These are phyloP conservation scores for Colletotrichum simmondsii DNA, from an alignment of 2,329 filamentous ascomycete species.

Conservation along the genomic window DNA sequence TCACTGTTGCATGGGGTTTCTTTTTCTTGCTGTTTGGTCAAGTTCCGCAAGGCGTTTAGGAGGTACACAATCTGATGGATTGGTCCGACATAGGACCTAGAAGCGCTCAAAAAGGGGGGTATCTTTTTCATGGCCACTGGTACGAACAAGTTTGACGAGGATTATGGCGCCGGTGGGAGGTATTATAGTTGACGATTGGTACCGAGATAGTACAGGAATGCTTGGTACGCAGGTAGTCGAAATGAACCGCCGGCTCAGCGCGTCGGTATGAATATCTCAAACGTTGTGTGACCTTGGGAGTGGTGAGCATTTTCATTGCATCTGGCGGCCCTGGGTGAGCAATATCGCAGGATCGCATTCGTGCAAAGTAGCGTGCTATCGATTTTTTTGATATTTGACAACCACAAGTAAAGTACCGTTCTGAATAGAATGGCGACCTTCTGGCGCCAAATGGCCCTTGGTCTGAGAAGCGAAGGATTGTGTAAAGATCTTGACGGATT, in stretches of 20 bases:
- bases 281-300: background rate
- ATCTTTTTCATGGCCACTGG: background rate
- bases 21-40: background rate
- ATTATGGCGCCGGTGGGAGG: background rate
- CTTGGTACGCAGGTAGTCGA: background rate
- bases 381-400: too few relatives aligned
- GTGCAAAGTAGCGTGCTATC: background rate
- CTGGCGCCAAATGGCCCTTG: background rate
- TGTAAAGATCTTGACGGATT: background rate
- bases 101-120: background rate
- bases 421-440: background rate
- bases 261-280: background rate
- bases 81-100: conserved; percentile 18
- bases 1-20: background rate
- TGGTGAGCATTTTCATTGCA: background rate
- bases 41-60: conserved; percentile 27
- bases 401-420: too few relatives aligned
- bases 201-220: background rate
- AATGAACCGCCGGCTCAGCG: background rate
- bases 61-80: background rate
- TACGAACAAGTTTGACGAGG: background rate
- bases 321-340: background rate
- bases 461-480: background rate
- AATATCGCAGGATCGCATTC: too few relatives aligned
- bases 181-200: background rate